phyloP scores from a whole-genome alignment of 306 rosid genomes.

The Clitoria ternatea region DNA sequence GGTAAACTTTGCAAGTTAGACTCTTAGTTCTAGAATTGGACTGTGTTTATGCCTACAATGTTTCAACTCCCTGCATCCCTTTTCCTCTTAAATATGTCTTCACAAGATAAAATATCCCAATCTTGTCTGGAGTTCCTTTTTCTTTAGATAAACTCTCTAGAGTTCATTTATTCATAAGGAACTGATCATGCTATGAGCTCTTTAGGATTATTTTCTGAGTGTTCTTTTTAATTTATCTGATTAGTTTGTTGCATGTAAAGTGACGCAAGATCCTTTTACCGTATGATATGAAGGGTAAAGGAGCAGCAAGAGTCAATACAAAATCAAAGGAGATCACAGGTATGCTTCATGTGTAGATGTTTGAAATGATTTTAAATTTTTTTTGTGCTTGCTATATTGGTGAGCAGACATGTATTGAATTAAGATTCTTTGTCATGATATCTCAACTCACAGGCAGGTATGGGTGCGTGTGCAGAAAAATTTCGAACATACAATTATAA shows the following conservation, averaged over 20 bases:
- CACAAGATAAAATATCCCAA: conserved; percentile 8
- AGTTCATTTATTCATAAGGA: conserved; percentile 22
- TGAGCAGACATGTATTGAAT: background rate
- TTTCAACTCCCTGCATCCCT: background rate
- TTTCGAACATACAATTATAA: conserved; percentile 87
- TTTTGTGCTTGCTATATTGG: background rate
- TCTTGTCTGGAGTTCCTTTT: too few species aligned
- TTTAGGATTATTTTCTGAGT: background rate
- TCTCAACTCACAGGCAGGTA: conserved; percentile 69
- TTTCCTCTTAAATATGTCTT: conserved; percentile 6
- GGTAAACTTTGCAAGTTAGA: background rate
- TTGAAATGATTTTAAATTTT: conserved; percentile 8
- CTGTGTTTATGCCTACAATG: background rate
- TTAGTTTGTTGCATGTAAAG: conserved; percentile 13
- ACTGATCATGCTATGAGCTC: conserved; percentile 3
- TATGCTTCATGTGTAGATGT: conserved; percentile 26
- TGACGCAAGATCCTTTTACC: conserved; percentile 35
- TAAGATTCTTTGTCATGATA: conserved; percentile 1
- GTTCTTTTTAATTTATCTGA: conserved; percentile 12
- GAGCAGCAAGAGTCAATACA: conserved; percentile 87
- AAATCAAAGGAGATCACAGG: conserved; percentile 80
- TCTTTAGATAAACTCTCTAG: too few species aligned
- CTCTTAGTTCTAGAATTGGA: conserved; percentile 11
- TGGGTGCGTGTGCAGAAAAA: conserved; percentile 95
- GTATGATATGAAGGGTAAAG: conserved; percentile 82